Conservation (phyloP, 1,284 basidiomycete genomes). For the Malassezia obtusa region DNA sequence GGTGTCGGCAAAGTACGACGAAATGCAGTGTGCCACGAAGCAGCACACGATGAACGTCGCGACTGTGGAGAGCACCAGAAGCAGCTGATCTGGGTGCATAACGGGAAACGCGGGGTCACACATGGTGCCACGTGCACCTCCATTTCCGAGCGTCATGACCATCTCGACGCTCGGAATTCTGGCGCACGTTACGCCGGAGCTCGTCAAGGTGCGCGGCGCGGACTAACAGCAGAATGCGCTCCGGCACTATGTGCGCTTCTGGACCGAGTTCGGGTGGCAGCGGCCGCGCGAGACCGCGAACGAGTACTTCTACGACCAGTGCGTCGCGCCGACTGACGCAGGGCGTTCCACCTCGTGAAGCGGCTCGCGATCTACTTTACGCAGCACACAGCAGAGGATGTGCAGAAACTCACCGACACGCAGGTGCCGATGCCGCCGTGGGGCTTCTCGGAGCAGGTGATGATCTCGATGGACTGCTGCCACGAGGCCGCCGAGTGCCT, state of each 20-base stretch:
- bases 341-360: constrained; percentile 20
- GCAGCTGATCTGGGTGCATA: constrained; percentile 19
- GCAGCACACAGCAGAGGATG: constrained; percentile 41
- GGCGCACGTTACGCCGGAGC: constrained; percentile 35
- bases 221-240: constrained; percentile 12
- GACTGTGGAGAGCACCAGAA: constrained; percentile 25
- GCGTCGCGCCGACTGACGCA: background rate
- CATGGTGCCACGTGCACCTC: constrained; percentile 3
- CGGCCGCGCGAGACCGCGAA: constrained; percentile 14
- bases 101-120: background rate
- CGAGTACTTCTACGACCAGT: constrained; percentile 23
- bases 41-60: constrained; percentile 23
- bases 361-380: constrained; percentile 37
- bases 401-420: constrained; percentile 58
- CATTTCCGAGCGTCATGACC: constrained; percentile 20
- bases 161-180: constrained; percentile 34
- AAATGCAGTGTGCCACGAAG: background rate
- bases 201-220: constrained; percentile 23
- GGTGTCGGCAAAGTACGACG: constrained; percentile 15
- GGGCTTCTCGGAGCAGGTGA: constrained; percentile 66
- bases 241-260: constrained; percentile 10
- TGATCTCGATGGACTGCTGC: constrained; percentile 60
- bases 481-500: constrained; percentile 67
- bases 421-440: constrained; percentile 75
- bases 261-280: background rate